Conservation (phyloP, 805 yeast genomes). For the Lachancea quebecensis region DNA sequence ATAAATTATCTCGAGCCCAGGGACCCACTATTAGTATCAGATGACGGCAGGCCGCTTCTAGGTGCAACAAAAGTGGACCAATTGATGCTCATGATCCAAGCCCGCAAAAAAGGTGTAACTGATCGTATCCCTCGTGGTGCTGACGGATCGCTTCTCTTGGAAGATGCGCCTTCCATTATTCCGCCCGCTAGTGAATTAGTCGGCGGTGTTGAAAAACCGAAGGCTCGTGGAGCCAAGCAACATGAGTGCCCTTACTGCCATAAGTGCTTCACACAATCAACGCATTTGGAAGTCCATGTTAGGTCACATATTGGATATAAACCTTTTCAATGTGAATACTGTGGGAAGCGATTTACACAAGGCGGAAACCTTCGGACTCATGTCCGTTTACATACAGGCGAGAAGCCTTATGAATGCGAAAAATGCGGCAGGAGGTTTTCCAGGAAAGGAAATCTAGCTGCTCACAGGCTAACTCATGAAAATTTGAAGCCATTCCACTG, state of each 20-base stretch:
- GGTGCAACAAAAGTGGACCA: conserved; percentile 91
- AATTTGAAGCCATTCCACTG: conserved; percentile 74
- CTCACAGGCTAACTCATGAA: conserved; percentile 78
- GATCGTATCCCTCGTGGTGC: conserved; percentile 55
- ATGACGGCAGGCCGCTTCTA: conserved; percentile 61
- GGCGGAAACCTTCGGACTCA: conserved; percentile 88
- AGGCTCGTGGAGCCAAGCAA: conserved; percentile 37
- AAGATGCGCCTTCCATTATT: conserved; percentile 41
- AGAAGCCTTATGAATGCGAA: conserved; percentile 79
- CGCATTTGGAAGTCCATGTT: conserved; percentile 84
- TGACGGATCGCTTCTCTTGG: conserved; percentile 59
- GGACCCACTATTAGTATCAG: conserved; percentile 20
- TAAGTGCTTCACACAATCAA: conserved; percentile 79
- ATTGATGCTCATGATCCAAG: conserved; percentile 84
- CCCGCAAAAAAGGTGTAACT: conserved; percentile 71
- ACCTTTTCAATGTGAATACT: conserved; percentile 72
- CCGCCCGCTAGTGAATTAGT: conserved; percentile 61
- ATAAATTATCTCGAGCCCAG: conserved; percentile 6
- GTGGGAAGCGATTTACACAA: conserved; percentile 80
- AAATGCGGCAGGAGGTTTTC: conserved; percentile 73
- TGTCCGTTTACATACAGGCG: conserved; percentile 82
- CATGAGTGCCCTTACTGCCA: conserved; percentile 73
- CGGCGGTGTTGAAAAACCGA: conserved; percentile 73
- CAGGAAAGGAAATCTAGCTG: conserved; percentile 86
- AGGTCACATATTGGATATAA: conserved; percentile 82